Base-by-base conservation (phyloP, 148 eudicot species). In the Camellia lanceoleosa region DNA sequence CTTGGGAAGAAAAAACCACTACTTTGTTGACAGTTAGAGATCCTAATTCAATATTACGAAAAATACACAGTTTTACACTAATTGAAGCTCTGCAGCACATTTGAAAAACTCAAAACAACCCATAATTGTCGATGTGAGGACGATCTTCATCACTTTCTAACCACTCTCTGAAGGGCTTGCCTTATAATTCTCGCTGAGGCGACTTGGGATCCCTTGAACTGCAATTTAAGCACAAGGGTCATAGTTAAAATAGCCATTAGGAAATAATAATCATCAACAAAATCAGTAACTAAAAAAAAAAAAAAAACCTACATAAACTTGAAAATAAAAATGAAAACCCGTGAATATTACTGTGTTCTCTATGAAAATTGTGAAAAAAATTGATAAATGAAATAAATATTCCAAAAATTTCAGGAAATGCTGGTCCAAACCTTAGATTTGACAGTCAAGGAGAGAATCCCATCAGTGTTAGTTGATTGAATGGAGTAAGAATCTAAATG, bases 381-480 rank as follows among this genome's bases (percentile, higher is more conserved):
- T 12, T 0, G n/a, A 2, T 11, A 47, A 44, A 16, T 30, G 18
- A 20, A 10, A 18, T 16, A 43, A 49, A 15, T 55, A 70, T 3
- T 70, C 41, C 5, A 3, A 16, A 69, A 15, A 15, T 63, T 51
- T 78, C 15, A 5, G 6, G 13, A 30, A 7, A n/a, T 16, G 18
- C 38, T 30, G 19, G 74, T 65, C 1, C 86, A 66, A 72, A 91
- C 97, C 95, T 85, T 89, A 3, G 94, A 87, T 76, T 84, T 86
- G 46, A 91, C 73, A 11, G 84, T 87, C 66, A 93, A 46, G 71
- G 87, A 86, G 80, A 93, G 89, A 73, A 75, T 71, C 67, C 89
- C 93, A 79, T 90, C 90, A 49, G 23, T 51, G 14, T 83, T 91
- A 11, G 89, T 86, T 15, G 94, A 91, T 71, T 90, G 90, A 83